A percentile compares a stretch with the other conserved stretches of the same genome.
phyloP scores from a whole-genome alignment of 202 grass and related monocot genomes.

The Schoenoplectus tabernaemontani region DNA sequence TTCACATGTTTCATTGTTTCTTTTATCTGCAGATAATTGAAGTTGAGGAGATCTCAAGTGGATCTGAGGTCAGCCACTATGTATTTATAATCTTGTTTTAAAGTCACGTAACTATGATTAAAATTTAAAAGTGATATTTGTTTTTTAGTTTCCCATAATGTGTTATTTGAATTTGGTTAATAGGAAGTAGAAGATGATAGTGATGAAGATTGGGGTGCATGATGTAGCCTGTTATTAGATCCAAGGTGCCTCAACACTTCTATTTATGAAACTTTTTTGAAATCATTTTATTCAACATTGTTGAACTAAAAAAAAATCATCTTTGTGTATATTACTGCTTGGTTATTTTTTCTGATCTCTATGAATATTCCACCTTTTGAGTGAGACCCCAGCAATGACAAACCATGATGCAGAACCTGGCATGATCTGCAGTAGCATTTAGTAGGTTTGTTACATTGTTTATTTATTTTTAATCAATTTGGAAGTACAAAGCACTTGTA shows the following conservation, averaged over 20 bases:
- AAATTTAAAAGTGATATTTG: not conserved
- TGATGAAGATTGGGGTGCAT: constrained; percentile 69
- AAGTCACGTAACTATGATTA: not conserved
- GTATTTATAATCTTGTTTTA: constrained; percentile 1
- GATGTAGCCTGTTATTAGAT: not conserved
- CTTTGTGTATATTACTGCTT: too few species aligned
- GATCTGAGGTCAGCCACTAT: constrained; percentile 32
- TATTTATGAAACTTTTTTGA: not conserved
- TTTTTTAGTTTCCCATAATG: not conserved
- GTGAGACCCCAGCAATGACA: too few species aligned
- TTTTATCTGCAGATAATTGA: constrained; percentile 34
- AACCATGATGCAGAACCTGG: too few species aligned
- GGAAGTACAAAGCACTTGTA: not conserved
- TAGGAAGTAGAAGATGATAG: constrained; percentile 42
- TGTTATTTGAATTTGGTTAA: constrained; percentile 18
- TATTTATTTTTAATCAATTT: not conserved
- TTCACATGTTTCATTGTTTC: not conserved
- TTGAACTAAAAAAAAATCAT: not conserved
- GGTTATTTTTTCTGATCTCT: too few species aligned
- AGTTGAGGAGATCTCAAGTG: constrained; percentile 47
- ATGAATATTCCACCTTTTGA: too few species aligned
- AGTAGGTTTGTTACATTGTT: not conserved
- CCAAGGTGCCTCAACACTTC: not conserved
- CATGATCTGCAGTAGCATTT: not conserved
- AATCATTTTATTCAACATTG: not conserved